Conservation (phyloP, 2,329 filamentous ascomycete genomes). For the Calonectria henricotiae region DNA sequence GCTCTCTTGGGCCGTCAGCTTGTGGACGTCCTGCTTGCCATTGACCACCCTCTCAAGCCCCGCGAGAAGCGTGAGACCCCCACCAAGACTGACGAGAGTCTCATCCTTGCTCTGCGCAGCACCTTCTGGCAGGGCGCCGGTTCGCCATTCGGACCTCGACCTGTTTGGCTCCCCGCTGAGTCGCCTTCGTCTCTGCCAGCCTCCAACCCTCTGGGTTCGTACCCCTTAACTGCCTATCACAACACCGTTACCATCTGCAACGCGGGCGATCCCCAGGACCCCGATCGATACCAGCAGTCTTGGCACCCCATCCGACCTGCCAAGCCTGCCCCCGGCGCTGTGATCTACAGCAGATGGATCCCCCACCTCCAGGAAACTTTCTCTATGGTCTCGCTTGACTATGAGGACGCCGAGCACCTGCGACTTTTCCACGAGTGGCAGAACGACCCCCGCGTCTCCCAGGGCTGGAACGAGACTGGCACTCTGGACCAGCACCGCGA, state of each 20-base stretch:
- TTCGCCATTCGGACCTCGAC: conserved; percentile 77
- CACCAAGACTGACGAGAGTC: conserved; percentile 53
- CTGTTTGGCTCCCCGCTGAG: conserved; percentile 73
- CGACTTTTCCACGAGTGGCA: conserved; percentile 85
- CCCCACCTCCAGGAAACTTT: conserved; percentile 84
- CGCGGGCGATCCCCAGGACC: conserved; percentile 62
- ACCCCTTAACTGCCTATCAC: conserved; percentile 67
- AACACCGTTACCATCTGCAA: conserved; percentile 62
- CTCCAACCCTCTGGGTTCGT: conserved; percentile 61
- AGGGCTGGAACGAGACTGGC: conserved; percentile 86
- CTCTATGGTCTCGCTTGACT: conserved; percentile 83
- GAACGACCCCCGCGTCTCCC: conserved; percentile 85
- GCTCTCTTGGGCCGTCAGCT: conserved; percentile 60
- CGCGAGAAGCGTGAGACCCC: conserved; percentile 51
- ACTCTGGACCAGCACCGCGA: conserved; percentile 82
- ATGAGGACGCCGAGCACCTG: conserved; percentile 75
- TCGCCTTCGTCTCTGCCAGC: conserved; percentile 57
- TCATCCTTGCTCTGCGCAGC: conserved; percentile 65
- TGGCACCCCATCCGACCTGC: conserved; percentile 81
- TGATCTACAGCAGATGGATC: conserved; percentile 85
- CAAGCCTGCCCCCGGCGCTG: conserved; percentile 80
- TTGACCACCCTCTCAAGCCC: conserved; percentile 64
- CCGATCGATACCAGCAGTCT: conserved; percentile 66
- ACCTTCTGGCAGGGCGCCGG: conserved; percentile 82
- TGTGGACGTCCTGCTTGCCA: conserved; percentile 65